A percentile compares a stretch with the other conserved stretches of the same genome.
Conservation (phyloP, 2,329 filamentous ascomycete genomes). For the Fusarium sp. region DNA sequence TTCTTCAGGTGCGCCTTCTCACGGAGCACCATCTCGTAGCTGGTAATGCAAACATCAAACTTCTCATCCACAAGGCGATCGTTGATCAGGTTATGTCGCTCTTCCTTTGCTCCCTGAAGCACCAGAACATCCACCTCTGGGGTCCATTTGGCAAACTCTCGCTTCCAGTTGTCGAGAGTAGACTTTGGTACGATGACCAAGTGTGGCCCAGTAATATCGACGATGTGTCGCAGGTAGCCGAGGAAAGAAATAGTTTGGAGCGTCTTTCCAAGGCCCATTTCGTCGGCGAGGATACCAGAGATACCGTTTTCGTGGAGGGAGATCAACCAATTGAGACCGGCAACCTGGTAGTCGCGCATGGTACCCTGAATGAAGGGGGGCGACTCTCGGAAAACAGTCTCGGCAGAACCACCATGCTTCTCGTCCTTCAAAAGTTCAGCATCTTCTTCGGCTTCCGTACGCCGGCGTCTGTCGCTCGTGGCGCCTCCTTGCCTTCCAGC, state of each 20-base stretch:
- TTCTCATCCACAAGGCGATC: constrained; percentile 93
- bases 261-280: constrained; percentile 99
- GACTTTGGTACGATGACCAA: constrained; percentile 95
- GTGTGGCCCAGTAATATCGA: constrained; percentile 91
- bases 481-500: constrained; percentile 87
- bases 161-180: constrained; percentile 97
- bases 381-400: constrained; percentile 94
- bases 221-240: constrained; percentile 91
- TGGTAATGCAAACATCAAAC: constrained; percentile 98
- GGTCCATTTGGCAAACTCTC: constrained; percentile 94
- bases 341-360: constrained; percentile 97
- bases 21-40: constrained; percentile 98
- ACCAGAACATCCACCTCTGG: constrained; percentile 95
- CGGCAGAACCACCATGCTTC: constrained; percentile 85
- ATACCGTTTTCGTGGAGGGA: constrained; percentile 99
- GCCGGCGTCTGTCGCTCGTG: constrained; percentile 79
- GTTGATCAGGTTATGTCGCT: constrained; percentile 88
- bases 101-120: constrained; percentile 94
- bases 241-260: constrained; percentile 97
- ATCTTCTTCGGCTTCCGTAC: constrained; percentile 98
- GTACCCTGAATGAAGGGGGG: constrained; percentile 87
- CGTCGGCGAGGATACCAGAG: constrained; percentile 95
- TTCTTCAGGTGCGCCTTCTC: constrained; percentile 97
- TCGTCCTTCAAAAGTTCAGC: constrained; percentile 89
- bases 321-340: constrained; percentile 96